Conservation (phyloP, 345 rosid genomes). For the Turnera subulata region DNA sequence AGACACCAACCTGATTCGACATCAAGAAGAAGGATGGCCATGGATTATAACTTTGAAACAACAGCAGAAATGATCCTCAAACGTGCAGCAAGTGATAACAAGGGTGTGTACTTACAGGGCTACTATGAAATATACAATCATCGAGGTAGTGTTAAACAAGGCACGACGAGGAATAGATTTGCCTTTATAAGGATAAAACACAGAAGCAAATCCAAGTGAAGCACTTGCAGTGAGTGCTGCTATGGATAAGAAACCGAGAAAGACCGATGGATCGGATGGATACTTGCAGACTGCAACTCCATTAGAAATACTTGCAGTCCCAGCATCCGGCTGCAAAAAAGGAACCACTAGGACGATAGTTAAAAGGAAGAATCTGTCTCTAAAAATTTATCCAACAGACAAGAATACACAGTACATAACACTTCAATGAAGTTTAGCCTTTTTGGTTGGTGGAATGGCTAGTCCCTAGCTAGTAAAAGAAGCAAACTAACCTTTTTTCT, state of each 20-base stretch:
- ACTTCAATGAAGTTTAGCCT: too few species aligned
- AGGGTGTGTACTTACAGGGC: background rate
- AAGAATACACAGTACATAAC: too few species aligned
- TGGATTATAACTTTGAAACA: background rate
- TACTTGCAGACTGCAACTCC: conserved; percentile 14
- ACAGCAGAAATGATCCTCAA: too few species aligned
- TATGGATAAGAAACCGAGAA: conserved; percentile 1
- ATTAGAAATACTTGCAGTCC: background rate
- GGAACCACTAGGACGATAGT: background rate
- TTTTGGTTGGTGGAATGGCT: too few species aligned
- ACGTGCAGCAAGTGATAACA: too few species aligned
- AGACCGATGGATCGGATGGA: conserved; percentile 10
- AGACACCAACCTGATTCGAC: conserved; percentile 14
- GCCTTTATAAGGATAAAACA: conserved; percentile 11
- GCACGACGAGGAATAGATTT: background rate
- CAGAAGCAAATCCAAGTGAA: background rate
- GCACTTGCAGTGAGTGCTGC: background rate
- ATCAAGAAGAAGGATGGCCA: too few species aligned
- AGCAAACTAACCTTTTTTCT: conserved; percentile 1
- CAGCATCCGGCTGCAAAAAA: background rate
- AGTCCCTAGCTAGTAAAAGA: too few species aligned
- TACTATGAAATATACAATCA: conserved; percentile 9
- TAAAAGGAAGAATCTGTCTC: background rate
- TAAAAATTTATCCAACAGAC: background rate
- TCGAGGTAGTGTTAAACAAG: background rate